phyloP scores from a whole-genome alignment of 2,329 filamentous ascomycete genomes.

The Neonectria neomacrospora region DNA sequence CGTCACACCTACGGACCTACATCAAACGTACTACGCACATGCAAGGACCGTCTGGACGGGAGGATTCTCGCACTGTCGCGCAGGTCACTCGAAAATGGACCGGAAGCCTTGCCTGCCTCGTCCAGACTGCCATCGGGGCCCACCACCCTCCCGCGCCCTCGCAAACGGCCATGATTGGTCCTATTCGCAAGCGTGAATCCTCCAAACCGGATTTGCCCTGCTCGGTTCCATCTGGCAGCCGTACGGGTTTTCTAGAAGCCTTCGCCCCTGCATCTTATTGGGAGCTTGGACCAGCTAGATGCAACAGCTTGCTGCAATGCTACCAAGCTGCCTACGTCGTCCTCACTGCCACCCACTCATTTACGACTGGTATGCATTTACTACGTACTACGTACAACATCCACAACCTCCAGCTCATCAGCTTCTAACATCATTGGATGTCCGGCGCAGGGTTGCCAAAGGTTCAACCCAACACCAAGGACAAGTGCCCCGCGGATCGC shows the following conservation, averaged over 20 bases:
- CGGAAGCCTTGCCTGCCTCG: conserved; percentile 45
- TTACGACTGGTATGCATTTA: conserved; percentile 12
- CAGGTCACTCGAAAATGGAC: conserved; percentile 50
- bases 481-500: conserved; percentile 10
- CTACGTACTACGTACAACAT: no score
- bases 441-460: conserved; percentile 10
- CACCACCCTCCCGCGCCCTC: conserved; percentile 40
- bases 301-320: conserved; percentile 31
- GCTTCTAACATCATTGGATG: conserved; percentile 2
- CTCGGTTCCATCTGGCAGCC: conserved; percentile 38
- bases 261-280: conserved; percentile 43
- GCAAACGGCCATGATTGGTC: conserved; percentile 36
- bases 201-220: conserved; percentile 41
- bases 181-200: conserved; percentile 17
- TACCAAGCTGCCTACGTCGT: conserved; percentile 27
- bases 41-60: conserved; percentile 31
- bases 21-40: conserved; percentile 21
- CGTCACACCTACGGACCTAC: conserved; percentile 5
- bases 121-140: conserved; percentile 37
- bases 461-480: conserved; percentile 7
- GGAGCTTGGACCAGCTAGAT: conserved; percentile 43
- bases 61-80: conserved; percentile 43
- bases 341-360: conserved; percentile 2
- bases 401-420: conserved; percentile 14
- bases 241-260: conserved; percentile 44